Evolutionary conservation across 1,284 basidiomycete species (phyloP).

Genomic region (Pseudozyma hubeiensis): DNA sequence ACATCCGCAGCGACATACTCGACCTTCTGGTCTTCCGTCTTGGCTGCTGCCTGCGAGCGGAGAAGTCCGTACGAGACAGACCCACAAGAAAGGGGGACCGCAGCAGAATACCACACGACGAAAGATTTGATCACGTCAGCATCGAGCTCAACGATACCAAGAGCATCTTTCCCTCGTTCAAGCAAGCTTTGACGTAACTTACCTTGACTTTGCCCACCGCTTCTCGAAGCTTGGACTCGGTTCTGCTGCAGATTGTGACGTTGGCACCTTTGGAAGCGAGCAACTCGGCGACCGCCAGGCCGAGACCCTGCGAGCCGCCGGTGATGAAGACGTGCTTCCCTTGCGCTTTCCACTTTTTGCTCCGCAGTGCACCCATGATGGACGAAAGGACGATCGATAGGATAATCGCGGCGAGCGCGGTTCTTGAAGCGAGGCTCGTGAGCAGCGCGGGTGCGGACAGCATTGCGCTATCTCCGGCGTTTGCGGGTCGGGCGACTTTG

Average conservation of each 20-base stretch:
- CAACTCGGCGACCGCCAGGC: constrained; percentile 78
- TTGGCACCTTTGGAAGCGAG: constrained; percentile 80
- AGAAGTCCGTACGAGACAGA: background rate
- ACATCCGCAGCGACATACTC: constrained; percentile 59
- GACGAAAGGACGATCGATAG: constrained; percentile 27
- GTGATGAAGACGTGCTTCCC: constrained; percentile 73
- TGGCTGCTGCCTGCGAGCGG: constrained; percentile 24
- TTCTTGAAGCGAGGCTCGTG: constrained; percentile 11
- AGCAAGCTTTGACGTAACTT: constrained; percentile 5
- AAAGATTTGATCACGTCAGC: background rate
- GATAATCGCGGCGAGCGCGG: constrained; percentile 12
- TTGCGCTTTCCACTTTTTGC: constrained; percentile 33
- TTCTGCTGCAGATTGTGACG: constrained; percentile 83
- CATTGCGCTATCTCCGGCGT: constrained; percentile 1
- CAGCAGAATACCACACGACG: no score
- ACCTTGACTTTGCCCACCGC: constrained; percentile 78
- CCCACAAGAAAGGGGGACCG: background rate
- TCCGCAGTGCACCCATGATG: constrained; percentile 31
- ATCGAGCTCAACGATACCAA: background rate
- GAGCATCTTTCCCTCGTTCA: background rate
- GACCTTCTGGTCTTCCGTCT: constrained; percentile 30
- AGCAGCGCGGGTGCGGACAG: constrained; percentile 1
- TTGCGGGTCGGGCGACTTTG: background rate
- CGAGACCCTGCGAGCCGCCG: constrained; percentile 83
- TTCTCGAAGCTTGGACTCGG: constrained; percentile 74